Percentiles rank a stretch among this genome's conserved stretches.
Conservation (phyloP, 768 basidiomycete species). For the Paxillus involutus region DNA sequence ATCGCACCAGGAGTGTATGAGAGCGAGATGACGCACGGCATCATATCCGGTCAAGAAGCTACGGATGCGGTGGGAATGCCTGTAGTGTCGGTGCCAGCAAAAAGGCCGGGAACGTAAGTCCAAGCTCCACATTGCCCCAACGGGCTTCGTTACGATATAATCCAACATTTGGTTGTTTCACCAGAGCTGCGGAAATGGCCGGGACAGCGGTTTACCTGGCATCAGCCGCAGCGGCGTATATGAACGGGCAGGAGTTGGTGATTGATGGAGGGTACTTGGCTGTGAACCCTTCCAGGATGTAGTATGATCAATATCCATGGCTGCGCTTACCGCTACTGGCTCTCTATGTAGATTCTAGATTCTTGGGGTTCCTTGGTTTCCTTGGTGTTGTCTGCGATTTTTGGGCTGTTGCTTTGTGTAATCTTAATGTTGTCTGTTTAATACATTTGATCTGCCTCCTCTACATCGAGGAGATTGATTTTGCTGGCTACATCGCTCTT, state of each 20-base stretch:
- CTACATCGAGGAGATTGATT: too few relatives aligned
- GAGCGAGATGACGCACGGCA: conserved; percentile 70
- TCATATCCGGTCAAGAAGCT: conserved; percentile 44
- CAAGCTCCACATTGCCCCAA: background rate
- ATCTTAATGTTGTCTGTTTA: too few relatives aligned
- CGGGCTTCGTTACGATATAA: background rate
- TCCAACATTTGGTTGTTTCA: conserved; percentile 4
- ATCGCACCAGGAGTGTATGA: conserved; percentile 76
- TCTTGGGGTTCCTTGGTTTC: too few relatives aligned
- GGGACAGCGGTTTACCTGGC: conserved; percentile 76
- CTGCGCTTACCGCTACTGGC: too few relatives aligned
- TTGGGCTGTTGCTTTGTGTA: too few relatives aligned
- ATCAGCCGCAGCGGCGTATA: conserved; percentile 70
- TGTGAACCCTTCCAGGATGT: conserved; percentile 63
- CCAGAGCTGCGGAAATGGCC: conserved; percentile 70
- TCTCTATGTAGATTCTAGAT: too few relatives aligned
- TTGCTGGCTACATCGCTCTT: too few relatives aligned
- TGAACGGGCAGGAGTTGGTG: conserved; percentile 75
- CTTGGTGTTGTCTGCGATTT: too few relatives aligned
- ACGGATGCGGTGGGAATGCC: conserved; percentile 59
- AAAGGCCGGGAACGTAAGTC: conserved; percentile 67
- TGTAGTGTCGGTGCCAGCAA: conserved; percentile 59
- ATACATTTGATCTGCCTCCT: too few relatives aligned
- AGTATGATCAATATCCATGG: conserved; percentile 5
- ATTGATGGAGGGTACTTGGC: conserved; percentile 75